phyloP scores from a whole-genome alignment of 2,329 filamentous ascomycete species.

The Colletotrichum incanum region DNA sequence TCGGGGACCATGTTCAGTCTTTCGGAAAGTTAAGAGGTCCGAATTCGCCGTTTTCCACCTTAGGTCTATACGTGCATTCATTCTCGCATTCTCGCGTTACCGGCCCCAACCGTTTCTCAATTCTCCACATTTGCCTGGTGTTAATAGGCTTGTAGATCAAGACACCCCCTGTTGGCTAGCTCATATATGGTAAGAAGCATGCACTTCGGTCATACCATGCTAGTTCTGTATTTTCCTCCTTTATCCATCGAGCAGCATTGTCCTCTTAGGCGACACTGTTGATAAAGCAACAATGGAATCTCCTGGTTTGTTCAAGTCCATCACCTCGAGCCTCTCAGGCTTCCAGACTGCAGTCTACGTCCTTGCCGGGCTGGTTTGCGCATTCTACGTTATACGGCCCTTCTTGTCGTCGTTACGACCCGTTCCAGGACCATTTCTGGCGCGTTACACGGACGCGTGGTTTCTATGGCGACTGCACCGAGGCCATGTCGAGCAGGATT shows the following conservation, averaged over 20 bases:
- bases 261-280: neutral
- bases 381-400: neutral
- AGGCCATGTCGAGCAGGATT: constrained; percentile 49
- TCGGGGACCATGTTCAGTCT: neutral
- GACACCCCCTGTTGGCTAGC: neutral
- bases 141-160: neutral
- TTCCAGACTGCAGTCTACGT: neutral
- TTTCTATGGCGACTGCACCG: constrained; percentile 47
- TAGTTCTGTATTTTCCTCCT: neutral
- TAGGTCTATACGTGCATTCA: too few relatives aligned
- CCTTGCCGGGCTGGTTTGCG: neutral
- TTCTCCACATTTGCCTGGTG: neutral
- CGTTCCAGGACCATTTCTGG: constrained; percentile 48
- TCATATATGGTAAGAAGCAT: neutral
- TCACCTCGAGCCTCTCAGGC: neutral
- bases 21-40: neutral
- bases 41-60: neutral
- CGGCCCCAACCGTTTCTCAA: neutral
- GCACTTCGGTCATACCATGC: neutral
- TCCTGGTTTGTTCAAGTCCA: neutral
- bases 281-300: neutral
- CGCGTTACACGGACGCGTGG: constrained; percentile 50
- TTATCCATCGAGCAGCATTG: neutral
- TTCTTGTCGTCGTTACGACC: constrained; percentile 45
- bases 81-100: neutral